phyloP scores from a whole-genome alignment of 2,329 filamentous ascomycete genomes.

The Fusarium solani-melongenae region DNA sequence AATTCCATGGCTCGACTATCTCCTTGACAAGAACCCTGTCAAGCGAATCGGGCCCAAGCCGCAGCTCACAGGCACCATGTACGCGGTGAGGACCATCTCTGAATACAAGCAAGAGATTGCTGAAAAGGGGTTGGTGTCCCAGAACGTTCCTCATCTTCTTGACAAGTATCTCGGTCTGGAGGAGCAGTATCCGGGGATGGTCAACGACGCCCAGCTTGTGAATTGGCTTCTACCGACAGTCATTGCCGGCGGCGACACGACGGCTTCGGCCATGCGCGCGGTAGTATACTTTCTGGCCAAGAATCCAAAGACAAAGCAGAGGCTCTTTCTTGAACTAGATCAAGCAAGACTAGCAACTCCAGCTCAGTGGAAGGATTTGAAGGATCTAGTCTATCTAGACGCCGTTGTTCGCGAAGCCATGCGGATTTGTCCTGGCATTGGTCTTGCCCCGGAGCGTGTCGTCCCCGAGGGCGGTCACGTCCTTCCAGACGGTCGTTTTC shows the following conservation, averaged over 20 bases:
- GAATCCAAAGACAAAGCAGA: constrained; percentile 23
- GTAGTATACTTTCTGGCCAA: constrained; percentile 50
- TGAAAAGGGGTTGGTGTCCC: neutral
- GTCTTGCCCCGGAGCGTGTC: neutral
- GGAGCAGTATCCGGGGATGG: constrained; percentile 7
- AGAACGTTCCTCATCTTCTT: constrained; percentile 11
- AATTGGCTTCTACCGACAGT: constrained; percentile 45
- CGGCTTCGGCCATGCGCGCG: constrained; percentile 46
- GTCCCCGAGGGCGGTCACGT: neutral
- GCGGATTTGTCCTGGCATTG: constrained; percentile 1
- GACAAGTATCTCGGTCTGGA: constrained; percentile 17
- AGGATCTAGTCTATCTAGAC: neutral
- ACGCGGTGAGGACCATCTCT: neutral
- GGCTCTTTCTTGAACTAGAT: constrained; percentile 10
- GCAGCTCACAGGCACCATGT: neutral
- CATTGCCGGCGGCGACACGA: constrained; percentile 49
- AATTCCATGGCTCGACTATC: constrained; percentile 1
- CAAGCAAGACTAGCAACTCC: neutral
- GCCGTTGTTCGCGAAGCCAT: constrained; percentile 1
- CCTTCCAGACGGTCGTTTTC: neutral
- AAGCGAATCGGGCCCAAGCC: neutral
- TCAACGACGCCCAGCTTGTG: constrained; percentile 37
- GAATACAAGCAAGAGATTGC: neutral
- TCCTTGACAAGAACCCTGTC: constrained; percentile 13
- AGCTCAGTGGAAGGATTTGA: neutral